Base-by-base conservation (phyloP, 176 grass and related monocot genomes). In the Alopecurus myosuroides region DNA sequence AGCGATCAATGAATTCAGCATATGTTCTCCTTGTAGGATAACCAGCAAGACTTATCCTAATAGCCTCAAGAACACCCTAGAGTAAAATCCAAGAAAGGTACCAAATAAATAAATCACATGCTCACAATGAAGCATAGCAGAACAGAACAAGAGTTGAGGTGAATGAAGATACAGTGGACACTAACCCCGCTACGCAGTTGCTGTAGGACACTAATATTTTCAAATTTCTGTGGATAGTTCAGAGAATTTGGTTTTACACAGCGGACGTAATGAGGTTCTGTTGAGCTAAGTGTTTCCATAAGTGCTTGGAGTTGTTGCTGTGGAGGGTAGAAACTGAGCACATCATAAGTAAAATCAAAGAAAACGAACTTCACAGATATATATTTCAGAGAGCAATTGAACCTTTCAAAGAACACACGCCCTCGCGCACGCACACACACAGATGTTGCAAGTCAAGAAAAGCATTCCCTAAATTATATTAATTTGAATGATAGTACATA, bases 261-360 rank as follows among this genome's bases (percentile, higher is more conserved):
- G 23, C 94, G 89, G 76, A 97, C 48, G n/a, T 97, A 94, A 77
- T 97, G 94, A 82, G 92, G 94, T 76, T 94, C 88, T 74, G 92
- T 97, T 77, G 87, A 90, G 88, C 89, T 94, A 61, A 97, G 89
- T 90, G 88, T 94, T 85, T 97, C 94, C 94, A 97, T 94, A 45
- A 97, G 92, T 28, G 94, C 88, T 97, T 97, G 94, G 45, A 97
- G 92, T 92, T 97, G 94, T 94, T 90, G 94, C 94, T 97, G 88
- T 90, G 70, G 68, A 89, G 73, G 71, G 57, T 83, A 74, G 78
- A 85, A 85, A 87, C 70, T 85, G 77, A 78, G 80, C 48, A 85
- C 45, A 85, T 85, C 78, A 87, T 87, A 87, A 85, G 82, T 51
- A 86, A 68, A 90, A 91, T 60, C 56, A 77, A 89, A 89, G 77